Evolutionary conservation across 2,329 filamentous ascomycete species (phyloP), one percentile per base, ranked within the genome.

Genomic region (Colletotrichum phormii): DNA sequence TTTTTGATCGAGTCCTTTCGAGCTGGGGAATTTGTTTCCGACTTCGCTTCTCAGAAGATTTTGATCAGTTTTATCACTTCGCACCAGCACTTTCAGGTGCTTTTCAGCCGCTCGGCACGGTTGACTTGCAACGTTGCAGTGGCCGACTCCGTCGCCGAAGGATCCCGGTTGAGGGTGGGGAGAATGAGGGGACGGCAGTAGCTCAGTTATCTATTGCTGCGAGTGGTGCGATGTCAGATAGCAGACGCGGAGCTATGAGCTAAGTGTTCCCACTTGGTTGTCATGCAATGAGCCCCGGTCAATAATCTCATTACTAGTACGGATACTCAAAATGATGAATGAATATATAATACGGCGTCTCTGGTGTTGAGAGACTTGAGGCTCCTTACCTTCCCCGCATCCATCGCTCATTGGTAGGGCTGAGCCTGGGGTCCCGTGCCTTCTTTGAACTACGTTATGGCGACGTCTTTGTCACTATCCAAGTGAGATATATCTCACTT

Each of bases 391-490:
- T 63, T 42, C 64, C 54, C 59, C 54, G n/a, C 65, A 15, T 31
- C 53, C 53, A 18, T n/a, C 35, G 54, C 37, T 64, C 33, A 60
- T 51, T 49, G 65, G 59, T 33, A 46, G 42, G 18, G 15, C 13
- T 11, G 54, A 33, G 59, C 18, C 22, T 42, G 22, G 24, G 22
- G 22, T 22, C n/a, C 67, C 67, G 11, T 75, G 77, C 62, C 71
- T 75, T 61, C 79, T 78, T 71, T 67, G 78, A 24, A 78, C 73
- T 4, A 35, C 35, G 1, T 31, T 31, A 33, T 11, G 15, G 35
- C 18, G 11, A 22, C 31, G 7, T 46, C 42, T n/a, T 18, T 46
- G 5, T 46, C 5, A 8, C 42, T n/a, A 6, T n/a, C 7, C 15
- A 46, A 18, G 42, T 46, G 13, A 46, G 42, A n/a, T 7, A 4